phyloP scores from a whole-genome alignment of 2,329 filamentous ascomycete species.

The Didymella keratinophila region DNA sequence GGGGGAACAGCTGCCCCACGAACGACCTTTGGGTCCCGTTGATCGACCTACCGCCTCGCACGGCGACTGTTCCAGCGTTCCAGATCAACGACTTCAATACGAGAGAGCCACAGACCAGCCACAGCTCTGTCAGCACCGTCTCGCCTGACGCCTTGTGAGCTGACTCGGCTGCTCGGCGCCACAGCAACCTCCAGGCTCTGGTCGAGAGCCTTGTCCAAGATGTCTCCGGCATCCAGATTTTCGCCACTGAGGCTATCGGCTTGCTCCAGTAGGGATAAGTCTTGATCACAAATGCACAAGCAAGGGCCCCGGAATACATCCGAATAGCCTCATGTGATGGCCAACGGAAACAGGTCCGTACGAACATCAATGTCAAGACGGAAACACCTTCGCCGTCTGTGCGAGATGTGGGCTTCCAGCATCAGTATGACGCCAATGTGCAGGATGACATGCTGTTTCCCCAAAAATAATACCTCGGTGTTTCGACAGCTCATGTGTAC shows the following conservation, averaged over 20 bases:
- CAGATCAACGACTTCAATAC: neutral
- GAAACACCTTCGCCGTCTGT: neutral
- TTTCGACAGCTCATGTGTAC: slow-evolving; percentile 3
- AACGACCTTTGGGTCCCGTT: slow-evolving; percentile 6
- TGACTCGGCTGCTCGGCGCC: slow-evolving; percentile 5
- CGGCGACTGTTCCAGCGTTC: slow-evolving; percentile 5
- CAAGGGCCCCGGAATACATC: neutral
- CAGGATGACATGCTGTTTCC: neutral
- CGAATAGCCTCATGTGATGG: neutral
- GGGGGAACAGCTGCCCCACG: slow-evolving; percentile 3
- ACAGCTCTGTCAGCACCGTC: slow-evolving; percentile 3
- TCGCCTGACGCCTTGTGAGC: neutral
- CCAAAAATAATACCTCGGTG: slow-evolving; percentile 15
- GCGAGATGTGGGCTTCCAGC: neutral
- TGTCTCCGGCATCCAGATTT: slow-evolving; percentile 3
- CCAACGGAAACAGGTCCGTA: neutral
- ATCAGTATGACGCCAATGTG: slow-evolving; percentile 10
- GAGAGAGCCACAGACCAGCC: slow-evolving; percentile 6
- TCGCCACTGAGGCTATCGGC: slow-evolving; percentile 3
- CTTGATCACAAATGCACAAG: neutral
- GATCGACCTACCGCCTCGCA: neutral
- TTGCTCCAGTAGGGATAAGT: neutral
- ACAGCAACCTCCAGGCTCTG: slow-evolving; percentile 1
- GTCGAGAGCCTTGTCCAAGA: neutral
- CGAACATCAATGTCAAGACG: neutral